Percentiles rank a stretch among this genome's conserved stretches.
phyloP scores from a whole-genome alignment of 441 rosid genomes.

The Populus hybrid region DNA sequence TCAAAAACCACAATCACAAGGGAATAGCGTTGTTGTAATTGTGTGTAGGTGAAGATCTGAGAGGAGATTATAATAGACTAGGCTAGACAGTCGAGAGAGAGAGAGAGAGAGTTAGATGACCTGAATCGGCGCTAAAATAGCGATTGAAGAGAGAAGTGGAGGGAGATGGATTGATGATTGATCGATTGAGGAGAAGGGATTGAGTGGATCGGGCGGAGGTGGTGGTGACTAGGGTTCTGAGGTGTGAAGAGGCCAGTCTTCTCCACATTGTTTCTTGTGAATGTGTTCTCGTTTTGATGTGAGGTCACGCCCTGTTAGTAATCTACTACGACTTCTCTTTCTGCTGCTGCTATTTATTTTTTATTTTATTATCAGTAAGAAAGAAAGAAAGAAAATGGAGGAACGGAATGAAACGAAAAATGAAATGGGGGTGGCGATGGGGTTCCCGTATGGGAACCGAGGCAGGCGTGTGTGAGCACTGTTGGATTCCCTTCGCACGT shows the following conservation, averaged over 20 bases:
- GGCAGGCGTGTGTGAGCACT: neutral
- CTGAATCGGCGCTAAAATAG: slow-evolving; percentile 53
- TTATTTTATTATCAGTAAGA: neutral
- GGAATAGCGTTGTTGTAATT: neutral
- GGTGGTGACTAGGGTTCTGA: slow-evolving; percentile 66
- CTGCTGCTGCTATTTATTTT: neutral
- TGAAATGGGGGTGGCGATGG: neutral
- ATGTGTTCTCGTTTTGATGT: slow-evolving; percentile 32
- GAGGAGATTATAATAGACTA: neutral
- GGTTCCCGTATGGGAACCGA: neutral
- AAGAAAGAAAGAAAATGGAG: neutral
- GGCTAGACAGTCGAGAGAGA: neutral
- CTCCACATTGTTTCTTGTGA: slow-evolving; percentile 70
- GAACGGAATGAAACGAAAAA: neutral
- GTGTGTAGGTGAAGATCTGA: slow-evolving; percentile 18
- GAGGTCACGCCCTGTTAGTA: slow-evolving; percentile 32
- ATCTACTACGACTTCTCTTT: neutral
- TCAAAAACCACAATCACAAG: neutral
- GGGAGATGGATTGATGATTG: slow-evolving; percentile 35
- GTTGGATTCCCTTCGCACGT: neutral
- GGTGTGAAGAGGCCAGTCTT: slow-evolving; percentile 56
- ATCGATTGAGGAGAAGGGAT: slow-evolving; percentile 20
- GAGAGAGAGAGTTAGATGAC: slow-evolving; percentile 25
- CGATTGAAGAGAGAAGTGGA: slow-evolving; percentile 37
- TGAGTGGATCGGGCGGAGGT: slow-evolving; percentile 35